Conservation (phyloP, 768 basidiomycete genomes). For the Boletus sensibilis region DNA sequence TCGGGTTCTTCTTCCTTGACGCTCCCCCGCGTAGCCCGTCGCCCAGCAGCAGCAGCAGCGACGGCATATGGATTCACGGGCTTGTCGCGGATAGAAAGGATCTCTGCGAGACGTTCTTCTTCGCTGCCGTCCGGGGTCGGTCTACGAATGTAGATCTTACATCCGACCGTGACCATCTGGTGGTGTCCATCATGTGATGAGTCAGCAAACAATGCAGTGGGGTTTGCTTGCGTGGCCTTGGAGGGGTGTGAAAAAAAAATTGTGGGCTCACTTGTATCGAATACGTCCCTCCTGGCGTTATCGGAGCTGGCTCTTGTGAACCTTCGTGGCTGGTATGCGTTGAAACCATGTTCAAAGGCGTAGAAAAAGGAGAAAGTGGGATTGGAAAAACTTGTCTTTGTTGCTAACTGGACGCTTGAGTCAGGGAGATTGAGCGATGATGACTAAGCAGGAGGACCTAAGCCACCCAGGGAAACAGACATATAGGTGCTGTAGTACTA, state of each 20-base stretch:
- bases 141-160: conserved; percentile 91
- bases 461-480: background rate
- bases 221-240: conserved; percentile 13
- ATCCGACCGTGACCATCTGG: conserved; percentile 87
- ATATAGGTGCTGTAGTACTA: background rate
- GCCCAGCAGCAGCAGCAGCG: conserved; percentile 16
- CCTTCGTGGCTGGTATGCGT: conserved; percentile 33
- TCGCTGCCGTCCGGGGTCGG: conserved; percentile 67
- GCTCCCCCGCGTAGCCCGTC: conserved; percentile 41
- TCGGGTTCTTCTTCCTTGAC: conserved; percentile 50
- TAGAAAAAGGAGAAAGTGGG: conserved; percentile 1
- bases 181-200: conserved; percentile 25
- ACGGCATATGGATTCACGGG: conserved; percentile 58
- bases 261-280: conserved; percentile 59
- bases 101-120: conserved; percentile 94
- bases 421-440: background rate
- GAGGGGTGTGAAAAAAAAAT: conserved; percentile 24
- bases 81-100: conserved; percentile 91
- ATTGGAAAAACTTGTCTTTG: conserved; percentile 9
- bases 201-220: conserved; percentile 26
- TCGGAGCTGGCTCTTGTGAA: conserved; percentile 53
- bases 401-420: conserved; percentile 3
- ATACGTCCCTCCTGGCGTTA: conserved; percentile 75
- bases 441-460: conserved; percentile 24
- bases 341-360: conserved; percentile 28